A percentile compares a stretch with the other conserved stretches of the same genome.
These are phyloP conservation scores for Daldinia eschscholtzii DNA, from an alignment of 2,329 filamentous ascomycete species.

Conservation along the genomic window DNA sequence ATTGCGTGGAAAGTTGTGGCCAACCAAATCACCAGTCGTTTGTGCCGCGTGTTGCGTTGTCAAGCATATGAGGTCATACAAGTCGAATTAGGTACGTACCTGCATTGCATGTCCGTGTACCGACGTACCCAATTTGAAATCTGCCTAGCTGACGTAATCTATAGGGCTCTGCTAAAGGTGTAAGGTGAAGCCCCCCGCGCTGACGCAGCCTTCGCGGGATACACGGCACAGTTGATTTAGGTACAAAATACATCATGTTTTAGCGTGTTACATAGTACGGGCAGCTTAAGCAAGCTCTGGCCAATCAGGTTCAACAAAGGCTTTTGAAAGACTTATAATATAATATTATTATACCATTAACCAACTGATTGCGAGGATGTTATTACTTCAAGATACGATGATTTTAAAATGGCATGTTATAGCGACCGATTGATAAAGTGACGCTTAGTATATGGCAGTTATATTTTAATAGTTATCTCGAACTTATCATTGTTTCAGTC, in stretches of 20 bases:
- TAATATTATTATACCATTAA: too few relatives aligned
- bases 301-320: not conserved
- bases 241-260: too few relatives aligned
- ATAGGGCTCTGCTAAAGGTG: not conserved
- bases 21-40: constrained; percentile 33
- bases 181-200: not conserved
- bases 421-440: too few relatives aligned
- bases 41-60: constrained; percentile 38
- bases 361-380: too few relatives aligned
- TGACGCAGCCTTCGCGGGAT: not conserved
- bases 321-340: too few relatives aligned
- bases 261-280: too few relatives aligned
- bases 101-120: constrained; percentile 7
- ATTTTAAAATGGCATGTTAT: too few relatives aligned
- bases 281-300: not conserved
- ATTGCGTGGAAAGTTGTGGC: constrained; percentile 32
- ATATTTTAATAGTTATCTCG: too few relatives aligned
- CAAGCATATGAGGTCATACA: constrained; percentile 36
- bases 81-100: constrained; percentile 3
- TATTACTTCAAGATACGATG: too few relatives aligned
- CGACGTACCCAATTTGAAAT: not conserved
- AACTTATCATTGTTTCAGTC: too few relatives aligned
- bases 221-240: not conserved
- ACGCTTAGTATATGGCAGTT: too few relatives aligned
- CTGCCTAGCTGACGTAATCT: not conserved